Conservation (phyloP, 192 early-diverging fungal species). For the Linnemannia schmuckeri region DNA sequence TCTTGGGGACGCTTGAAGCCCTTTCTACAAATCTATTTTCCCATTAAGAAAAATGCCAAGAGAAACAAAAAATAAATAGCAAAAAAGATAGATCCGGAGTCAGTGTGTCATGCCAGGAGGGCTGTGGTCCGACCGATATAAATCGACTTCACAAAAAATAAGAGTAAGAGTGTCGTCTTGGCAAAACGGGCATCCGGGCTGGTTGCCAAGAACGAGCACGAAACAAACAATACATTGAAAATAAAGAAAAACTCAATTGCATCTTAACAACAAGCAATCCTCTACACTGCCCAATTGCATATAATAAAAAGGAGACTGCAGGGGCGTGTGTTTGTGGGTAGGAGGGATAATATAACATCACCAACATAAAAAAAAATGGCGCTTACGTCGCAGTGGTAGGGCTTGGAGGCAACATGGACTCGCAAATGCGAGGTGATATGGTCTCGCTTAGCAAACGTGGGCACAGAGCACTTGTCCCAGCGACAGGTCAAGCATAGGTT, state of each 20-base stretch:
- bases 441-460: constrained; percentile 89
- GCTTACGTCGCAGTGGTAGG: constrained; percentile 83
- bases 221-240: neutral
- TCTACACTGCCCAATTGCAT: neutral
- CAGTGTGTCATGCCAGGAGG: neutral
- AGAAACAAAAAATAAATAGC: constrained; percentile 9
- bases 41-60: constrained; percentile 28
- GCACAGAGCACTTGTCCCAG: constrained; percentile 86
- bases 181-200: neutral
- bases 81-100: neutral
- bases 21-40: constrained; percentile 77
- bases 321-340: no score
- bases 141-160: neutral
- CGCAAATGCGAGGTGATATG: constrained; percentile 96
- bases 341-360: neutral
- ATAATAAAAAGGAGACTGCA: neutral
- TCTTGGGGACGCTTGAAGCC: constrained; percentile 96
- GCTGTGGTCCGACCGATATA: constrained; percentile 1
- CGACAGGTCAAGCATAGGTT: constrained; percentile 91
- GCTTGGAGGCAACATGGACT: constrained; percentile 94
- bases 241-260: constrained; percentile 1
- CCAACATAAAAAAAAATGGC: neutral
- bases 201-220: constrained; percentile 1
- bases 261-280: neutral
- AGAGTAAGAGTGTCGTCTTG: neutral